Percentiles rank a stretch among this genome's conserved stretches.
These are phyloP conservation scores for Teunomyces funiuensis DNA, from an alignment of 805 yeast species.

Conservation along the genomic window DNA sequence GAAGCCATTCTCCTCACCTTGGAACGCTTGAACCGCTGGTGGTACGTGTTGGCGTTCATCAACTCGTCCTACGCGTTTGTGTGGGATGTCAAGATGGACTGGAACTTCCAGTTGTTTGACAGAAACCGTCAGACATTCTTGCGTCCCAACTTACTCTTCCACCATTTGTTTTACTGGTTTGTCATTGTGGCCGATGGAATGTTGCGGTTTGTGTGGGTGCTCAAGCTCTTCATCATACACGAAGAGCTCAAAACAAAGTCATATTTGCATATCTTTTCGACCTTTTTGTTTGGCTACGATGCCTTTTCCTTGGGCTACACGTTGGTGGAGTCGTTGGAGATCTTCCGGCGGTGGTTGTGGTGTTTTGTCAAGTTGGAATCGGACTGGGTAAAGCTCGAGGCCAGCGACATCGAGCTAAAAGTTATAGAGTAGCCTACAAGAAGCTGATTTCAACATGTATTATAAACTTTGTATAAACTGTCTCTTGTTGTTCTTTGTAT, in stretches of 20 bases:
- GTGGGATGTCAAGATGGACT: slow-evolving; percentile 91
- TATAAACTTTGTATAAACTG: background rate
- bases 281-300: slow-evolving; percentile 39
- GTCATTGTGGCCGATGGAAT: slow-evolving; percentile 63
- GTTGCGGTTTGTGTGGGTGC: slow-evolving; percentile 76
- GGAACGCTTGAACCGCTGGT: slow-evolving; percentile 30
- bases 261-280: slow-evolving; percentile 18
- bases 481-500: background rate
- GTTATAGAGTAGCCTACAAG: slow-evolving; percentile 2
- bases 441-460: background rate
- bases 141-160: slow-evolving; percentile 1
- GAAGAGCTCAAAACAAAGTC: slow-evolving; percentile 18
- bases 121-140: slow-evolving; percentile 15
- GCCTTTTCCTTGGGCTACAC: slow-evolving; percentile 57
- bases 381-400: slow-evolving; percentile 50
- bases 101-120: slow-evolving; percentile 68
- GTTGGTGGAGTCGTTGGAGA: slow-evolving; percentile 68
- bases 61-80: slow-evolving; percentile 77
- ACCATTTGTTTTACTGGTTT: slow-evolving; percentile 40
- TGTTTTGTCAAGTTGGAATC: slow-evolving; percentile 79
- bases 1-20: slow-evolving; percentile 16
- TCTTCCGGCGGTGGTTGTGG: slow-evolving; percentile 89
- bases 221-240: slow-evolving; percentile 46
- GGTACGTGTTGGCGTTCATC: slow-evolving; percentile 48
- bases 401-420: slow-evolving; percentile 12